Base-by-base conservation (phyloP, 2,329 filamentous ascomycete species). In the Neonectria magnoliae region DNA sequence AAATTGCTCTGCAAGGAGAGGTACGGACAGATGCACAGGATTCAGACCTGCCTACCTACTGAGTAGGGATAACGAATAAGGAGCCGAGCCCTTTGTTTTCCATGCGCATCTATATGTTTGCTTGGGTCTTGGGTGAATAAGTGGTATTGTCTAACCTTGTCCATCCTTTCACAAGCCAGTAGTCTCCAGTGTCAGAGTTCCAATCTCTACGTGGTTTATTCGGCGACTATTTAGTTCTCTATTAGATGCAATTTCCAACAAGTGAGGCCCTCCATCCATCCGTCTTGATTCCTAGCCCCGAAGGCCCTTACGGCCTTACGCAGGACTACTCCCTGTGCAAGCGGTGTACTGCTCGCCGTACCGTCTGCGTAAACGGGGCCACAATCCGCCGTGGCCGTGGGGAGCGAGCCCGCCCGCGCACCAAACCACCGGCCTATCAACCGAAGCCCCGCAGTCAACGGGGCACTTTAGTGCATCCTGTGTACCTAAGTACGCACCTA, bases 371-470 rank as follows among this genome's bases (percentile, higher is more conserved):
- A 62, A 57, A 62, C 53, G 53, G 53, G 54, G 45, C 29, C 31
- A 54, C 48, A 60, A 54, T 53, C 51, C 42, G 41, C 42, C 51
- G 14, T 55, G 20, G 48, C 27, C 27, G 22, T 48, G 45, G 45
- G 25, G 45, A 29, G 45, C 45, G 45, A 25, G n/a, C 25, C 25
- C 25, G 25, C 25, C 25, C 25, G 25, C 20, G 20, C 45, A 31
- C 9, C 20, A 48, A 27, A 31, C 9, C 20, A 48, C 10, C 44
- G 14, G 42, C 47, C 16, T 47, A 59, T 27, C 57, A 59, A 54
- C 57, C 50, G 51, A 60, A 60, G 42, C 57, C 57, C 57, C 57
- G 57, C 57, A 16, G 42, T 22, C 13, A 44, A 38, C 29, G 38
- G 52, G 38, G 47, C 47, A 41, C 9, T 53, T 45, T 29, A 36